phyloP scores from a whole-genome alignment of 129 eudicot genomes.

The Tagetes erecta region DNA sequence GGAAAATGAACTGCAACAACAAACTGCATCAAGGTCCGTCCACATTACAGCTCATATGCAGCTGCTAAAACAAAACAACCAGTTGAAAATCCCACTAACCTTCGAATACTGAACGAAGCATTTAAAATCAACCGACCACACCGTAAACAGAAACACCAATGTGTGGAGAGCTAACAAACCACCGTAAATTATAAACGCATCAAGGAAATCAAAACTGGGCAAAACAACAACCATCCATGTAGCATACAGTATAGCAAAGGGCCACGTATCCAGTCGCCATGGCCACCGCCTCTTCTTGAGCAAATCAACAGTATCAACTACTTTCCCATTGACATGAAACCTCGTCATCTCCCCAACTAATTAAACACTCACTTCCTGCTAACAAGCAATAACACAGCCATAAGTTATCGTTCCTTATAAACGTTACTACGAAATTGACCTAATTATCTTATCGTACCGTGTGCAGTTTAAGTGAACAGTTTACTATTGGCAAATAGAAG shows the following conservation, averaged over 20 bases:
- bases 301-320: conserved; percentile 81
- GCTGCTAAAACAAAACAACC: not conserved
- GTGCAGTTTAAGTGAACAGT: not conserved
- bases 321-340: conserved; percentile 80
- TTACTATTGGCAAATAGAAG: not conserved
- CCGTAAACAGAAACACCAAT: conserved; percentile 83
- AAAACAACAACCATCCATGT: conserved; percentile 55
- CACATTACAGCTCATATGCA: not conserved
- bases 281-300: conserved; percentile 60
- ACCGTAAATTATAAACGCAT: conserved; percentile 67
- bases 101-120: conserved; percentile 76
- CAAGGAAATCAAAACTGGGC: conserved; percentile 67
- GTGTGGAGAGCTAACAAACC: conserved; percentile 50
- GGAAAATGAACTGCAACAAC: not conserved
- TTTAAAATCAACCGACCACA: conserved; percentile 90
- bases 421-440: no score
- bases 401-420: not conserved
- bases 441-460: not conserved
- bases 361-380: not conserved
- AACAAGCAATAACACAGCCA: conserved; percentile 14
- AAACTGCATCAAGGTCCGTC: not conserved
- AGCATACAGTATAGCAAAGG: conserved; percentile 65
- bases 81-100: conserved; percentile 39
- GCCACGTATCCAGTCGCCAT: conserved; percentile 85
- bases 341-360: conserved; percentile 45